Conservation (phyloP, 208 protist genomes). For the Novymonas esmeraldas region DNA sequence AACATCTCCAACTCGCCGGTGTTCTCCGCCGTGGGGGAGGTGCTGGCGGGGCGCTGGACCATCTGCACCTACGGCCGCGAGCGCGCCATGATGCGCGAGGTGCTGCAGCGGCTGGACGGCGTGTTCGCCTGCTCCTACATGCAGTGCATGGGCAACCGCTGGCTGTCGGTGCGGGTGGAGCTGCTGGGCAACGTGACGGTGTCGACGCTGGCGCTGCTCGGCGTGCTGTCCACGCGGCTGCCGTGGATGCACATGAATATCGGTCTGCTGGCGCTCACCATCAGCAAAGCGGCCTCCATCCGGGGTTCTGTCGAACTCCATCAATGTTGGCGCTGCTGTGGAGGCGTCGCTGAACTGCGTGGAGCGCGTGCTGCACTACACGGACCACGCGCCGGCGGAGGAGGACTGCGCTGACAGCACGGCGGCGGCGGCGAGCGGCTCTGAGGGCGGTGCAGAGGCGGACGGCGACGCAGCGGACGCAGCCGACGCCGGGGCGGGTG, state of each 20-base stretch:
- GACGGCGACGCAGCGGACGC: no score
- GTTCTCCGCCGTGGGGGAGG: slow-evolving; percentile 84
- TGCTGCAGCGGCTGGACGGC: slow-evolving; percentile 45
- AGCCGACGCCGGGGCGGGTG: no score
- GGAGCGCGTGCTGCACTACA: slow-evolving; percentile 57
- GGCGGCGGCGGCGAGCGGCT: no score
- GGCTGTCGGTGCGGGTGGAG: slow-evolving; percentile 91
- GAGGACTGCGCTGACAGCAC: slow-evolving; percentile 25
- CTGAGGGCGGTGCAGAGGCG: no score
- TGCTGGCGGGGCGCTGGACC: slow-evolving; percentile 41
- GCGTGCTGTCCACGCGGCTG: slow-evolving; percentile 42
- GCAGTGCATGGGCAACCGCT: slow-evolving; percentile 56
- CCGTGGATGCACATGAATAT: slow-evolving; percentile 30
- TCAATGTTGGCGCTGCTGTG: slow-evolving; percentile 40
- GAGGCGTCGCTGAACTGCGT: slow-evolving; percentile 84
- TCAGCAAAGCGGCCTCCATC: slow-evolving; percentile 63
- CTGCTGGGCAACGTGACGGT: slow-evolving; percentile 77
- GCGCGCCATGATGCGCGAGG: slow-evolving; percentile 46
- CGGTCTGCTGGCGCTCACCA: slow-evolving; percentile 55
- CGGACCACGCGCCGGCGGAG: slow-evolving; percentile 60
- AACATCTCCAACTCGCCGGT: slow-evolving; percentile 83
- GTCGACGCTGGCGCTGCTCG: slow-evolving; percentile 38
- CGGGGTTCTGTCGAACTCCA: slow-evolving; percentile 53
- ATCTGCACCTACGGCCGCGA: slow-evolving; percentile 72
- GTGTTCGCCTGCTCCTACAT: slow-evolving; percentile 48